Conservation (phyloP, 148 eudicot genomes). For the Rhododendron molle region DNA sequence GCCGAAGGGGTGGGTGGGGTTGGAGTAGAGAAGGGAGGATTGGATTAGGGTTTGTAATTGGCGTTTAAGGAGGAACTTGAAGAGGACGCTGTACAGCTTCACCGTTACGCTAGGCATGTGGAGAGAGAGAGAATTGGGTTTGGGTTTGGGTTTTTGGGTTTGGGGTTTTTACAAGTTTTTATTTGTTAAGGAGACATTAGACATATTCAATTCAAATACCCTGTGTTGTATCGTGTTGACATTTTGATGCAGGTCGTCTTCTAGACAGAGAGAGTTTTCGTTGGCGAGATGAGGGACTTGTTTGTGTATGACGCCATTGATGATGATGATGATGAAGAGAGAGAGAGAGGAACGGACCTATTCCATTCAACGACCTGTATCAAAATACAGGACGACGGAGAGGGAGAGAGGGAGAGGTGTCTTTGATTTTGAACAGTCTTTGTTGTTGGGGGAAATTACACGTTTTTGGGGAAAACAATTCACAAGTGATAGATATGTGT, state of each 20-base stretch:
- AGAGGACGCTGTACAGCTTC: slow-evolving; percentile 75
- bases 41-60: slow-evolving; percentile 45
- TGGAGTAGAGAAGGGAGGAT: slow-evolving; percentile 9
- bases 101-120: slow-evolving; percentile 72
- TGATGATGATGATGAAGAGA: background rate
- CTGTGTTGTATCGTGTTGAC: background rate
- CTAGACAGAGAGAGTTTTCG: background rate
- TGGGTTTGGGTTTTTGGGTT: background rate
- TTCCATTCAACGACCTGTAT: background rate
- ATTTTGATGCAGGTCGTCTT: background rate
- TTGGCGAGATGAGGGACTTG: background rate
- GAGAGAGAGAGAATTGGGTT: background rate
- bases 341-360: background rate
- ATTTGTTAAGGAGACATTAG: background rate
- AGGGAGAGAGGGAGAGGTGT: too few relatives aligned
- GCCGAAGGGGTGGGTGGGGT: slow-evolving; percentile 25
- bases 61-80: slow-evolving; percentile 68
- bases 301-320: background rate
- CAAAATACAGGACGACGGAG: too few relatives aligned
- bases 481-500: too few relatives aligned
- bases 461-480: too few relatives aligned
- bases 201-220: background rate
- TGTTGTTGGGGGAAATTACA: too few relatives aligned
- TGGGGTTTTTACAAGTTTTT: background rate
- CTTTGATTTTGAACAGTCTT: too few relatives aligned